Conservation (phyloP, 768 basidiomycete genomes). For the Leccinum longicurvipes region DNA sequence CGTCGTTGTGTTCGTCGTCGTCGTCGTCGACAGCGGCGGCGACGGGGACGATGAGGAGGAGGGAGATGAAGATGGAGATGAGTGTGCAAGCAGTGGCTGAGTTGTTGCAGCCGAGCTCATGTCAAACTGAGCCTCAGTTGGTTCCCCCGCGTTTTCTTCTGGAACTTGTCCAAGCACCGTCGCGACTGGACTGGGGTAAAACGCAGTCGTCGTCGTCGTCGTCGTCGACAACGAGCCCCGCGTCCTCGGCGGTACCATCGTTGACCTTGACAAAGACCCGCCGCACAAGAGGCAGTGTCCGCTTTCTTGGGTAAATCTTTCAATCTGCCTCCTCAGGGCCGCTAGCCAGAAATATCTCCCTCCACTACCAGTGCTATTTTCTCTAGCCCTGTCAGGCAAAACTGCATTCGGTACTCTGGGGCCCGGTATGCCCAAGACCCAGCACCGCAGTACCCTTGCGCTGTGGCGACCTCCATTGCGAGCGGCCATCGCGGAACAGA, state of each 20-base stretch:
- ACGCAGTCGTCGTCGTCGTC: conserved; percentile 23
- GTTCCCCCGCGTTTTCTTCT: conserved; percentile 43
- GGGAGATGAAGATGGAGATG: conserved; percentile 16
- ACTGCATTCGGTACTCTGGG: not conserved
- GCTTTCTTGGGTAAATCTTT: conserved; percentile 15
- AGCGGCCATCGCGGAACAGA: not conserved
- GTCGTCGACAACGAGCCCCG: conserved; percentile 3
- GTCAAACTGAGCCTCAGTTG: conserved; percentile 62
- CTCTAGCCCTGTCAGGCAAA: too few species aligned
- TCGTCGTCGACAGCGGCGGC: not conserved
- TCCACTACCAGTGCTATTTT: too few species aligned
- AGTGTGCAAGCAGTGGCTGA: conserved; percentile 23
- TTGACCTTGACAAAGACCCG: conserved; percentile 11
- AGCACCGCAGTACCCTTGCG: not conserved
- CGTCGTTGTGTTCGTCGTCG: not conserved
- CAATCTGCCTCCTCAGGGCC: conserved; percentile 9
- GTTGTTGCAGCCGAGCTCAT: conserved; percentile 32
- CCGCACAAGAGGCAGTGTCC: conserved; percentile 22
- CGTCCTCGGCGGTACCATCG: conserved; percentile 1
- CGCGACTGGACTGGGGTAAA: conserved; percentile 51
- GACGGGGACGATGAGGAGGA: conserved; percentile 6
- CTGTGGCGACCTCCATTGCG: not conserved
- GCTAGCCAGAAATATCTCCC: conserved; percentile 7
- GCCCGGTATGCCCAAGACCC: conserved; percentile 5
- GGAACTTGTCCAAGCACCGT: conserved; percentile 46